phyloP scores from a whole-genome alignment of 192 early-diverging fungal genomes.

The Geranomyces michiganensis region DNA sequence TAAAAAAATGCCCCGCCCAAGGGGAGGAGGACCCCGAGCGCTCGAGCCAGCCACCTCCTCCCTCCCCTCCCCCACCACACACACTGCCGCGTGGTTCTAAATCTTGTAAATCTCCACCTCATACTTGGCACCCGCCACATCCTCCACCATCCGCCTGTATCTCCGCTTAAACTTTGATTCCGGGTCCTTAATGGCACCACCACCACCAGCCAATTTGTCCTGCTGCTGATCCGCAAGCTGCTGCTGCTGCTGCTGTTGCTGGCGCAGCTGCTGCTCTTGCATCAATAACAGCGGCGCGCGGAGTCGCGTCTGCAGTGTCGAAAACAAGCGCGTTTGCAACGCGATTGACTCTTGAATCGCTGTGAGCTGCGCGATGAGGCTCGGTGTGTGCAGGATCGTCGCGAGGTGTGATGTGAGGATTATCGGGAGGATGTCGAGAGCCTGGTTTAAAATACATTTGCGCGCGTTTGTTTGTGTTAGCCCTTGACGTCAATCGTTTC shows the following conservation, averaged over 20 bases:
- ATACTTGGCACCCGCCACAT: constrained; percentile 25
- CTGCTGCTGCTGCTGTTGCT: neutral
- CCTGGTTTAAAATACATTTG: too few species aligned
- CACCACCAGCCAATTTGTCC: neutral
- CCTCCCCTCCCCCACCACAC: too few species aligned
- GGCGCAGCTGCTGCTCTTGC: neutral
- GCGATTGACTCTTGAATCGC: constrained; percentile 3
- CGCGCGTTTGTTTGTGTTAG: too few species aligned
- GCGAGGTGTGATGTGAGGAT: constrained; percentile 24
- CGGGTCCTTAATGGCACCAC: neutral
- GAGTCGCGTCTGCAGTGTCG: neutral
- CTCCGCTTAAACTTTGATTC: neutral
- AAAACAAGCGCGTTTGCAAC: neutral
- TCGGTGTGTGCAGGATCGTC: constrained; percentile 20
- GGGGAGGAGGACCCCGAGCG: too few species aligned
- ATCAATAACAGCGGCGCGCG: neutral
- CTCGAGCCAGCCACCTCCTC: too few species aligned
- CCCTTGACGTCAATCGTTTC: too few species aligned
- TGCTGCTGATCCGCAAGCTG: neutral
- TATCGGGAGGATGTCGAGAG: constrained; percentile 22
- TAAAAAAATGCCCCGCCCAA: too few species aligned
- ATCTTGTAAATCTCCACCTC: constrained; percentile 29
- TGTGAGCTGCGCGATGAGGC: neutral
- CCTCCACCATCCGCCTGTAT: constrained; percentile 31
- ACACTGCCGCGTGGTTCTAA: too few species aligned